Conservation (phyloP, 768 basidiomycete species). For the Boletus edulis region DNA sequence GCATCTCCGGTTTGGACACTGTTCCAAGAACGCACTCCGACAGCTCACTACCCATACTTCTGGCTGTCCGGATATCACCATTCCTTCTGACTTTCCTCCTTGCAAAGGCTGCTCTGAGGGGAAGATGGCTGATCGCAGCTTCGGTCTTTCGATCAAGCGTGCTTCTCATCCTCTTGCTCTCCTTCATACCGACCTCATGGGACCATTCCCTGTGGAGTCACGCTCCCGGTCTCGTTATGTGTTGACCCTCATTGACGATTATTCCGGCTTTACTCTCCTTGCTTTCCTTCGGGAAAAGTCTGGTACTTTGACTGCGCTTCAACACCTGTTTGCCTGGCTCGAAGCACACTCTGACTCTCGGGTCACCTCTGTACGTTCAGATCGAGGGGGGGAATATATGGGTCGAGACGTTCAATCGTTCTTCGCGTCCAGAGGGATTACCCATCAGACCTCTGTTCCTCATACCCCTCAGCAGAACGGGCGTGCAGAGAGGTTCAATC, state of each 20-base stretch:
- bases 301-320: neutral
- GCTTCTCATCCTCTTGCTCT: neutral
- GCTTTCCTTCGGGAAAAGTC: neutral
- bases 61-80: rapidly evolving
- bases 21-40: neutral
- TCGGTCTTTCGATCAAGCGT: neutral
- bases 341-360: neutral
- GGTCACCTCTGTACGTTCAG: neutral
- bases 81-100: too few species aligned
- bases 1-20: neutral
- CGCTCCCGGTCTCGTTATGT: rapidly evolving
- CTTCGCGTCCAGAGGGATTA: neutral
- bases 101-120: too few species aligned
- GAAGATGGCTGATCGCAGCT: neutral
- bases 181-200: neutral
- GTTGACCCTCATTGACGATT: neutral
- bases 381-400: neutral
- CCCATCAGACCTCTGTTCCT: neutral
- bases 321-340: rapidly evolving
- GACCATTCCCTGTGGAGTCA: neutral
- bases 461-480: neutral
- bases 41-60: neutral
- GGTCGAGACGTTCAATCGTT: neutral
- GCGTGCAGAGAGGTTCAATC: neutral
- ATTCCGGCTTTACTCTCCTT: neutral